Base-by-base conservation (phyloP, 2,329 filamentous ascomycete species). In the Colletotrichum sp. region DNA sequence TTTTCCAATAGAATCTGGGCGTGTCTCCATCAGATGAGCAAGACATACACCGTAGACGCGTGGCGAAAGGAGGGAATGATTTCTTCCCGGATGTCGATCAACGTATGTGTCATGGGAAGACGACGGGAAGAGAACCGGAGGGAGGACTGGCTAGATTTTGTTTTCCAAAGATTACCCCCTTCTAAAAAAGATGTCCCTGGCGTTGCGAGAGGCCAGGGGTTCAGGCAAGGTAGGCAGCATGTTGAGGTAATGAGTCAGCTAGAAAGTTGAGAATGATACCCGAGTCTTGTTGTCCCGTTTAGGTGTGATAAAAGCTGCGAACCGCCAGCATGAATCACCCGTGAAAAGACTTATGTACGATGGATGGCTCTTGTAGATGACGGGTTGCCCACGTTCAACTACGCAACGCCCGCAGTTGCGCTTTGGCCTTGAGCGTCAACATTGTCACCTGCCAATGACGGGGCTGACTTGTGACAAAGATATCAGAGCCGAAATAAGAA, bases 261-360 rank as follows among this genome's bases (percentile, higher is more conserved):
- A 76, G 74, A 77, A 74, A 76, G 77, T 71, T 76, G 74, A 76
- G 68, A 85, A 85, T 85, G 83, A 86, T 86, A 86, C 84, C 84
- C 84, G 80, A 80, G 80, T 82, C 79, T 63, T 81, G 79, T 80
- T 82, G 77, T 79, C 77, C 64, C 57, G 27, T 60, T 68, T 34
- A 8, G 6, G 11, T 60, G 22, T 64, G 32, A 27, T 15, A 9
- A 25, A 5, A 27, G 34, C 16, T 3, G 19, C 11, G 9, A 27
- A 11, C 13, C 13, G 30, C 19, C 1, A n/a, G 19, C 3, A 16
- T 44, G 34, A 8, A 36, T 36, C 34, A 36, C 7, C 4, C 8
- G 39, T n/a, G 5, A n/a, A n/a, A 22, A 11, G 19, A n/a, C 39
- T 48, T 48, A n/a, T 5, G 39, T 9, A 48, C 39, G 9, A 19